A percentile compares a stretch with the other conserved stretches of the same genome.
phyloP scores from a whole-genome alignment of 208 protist genomes.

The Trypanosoma cruzi region DNA sequence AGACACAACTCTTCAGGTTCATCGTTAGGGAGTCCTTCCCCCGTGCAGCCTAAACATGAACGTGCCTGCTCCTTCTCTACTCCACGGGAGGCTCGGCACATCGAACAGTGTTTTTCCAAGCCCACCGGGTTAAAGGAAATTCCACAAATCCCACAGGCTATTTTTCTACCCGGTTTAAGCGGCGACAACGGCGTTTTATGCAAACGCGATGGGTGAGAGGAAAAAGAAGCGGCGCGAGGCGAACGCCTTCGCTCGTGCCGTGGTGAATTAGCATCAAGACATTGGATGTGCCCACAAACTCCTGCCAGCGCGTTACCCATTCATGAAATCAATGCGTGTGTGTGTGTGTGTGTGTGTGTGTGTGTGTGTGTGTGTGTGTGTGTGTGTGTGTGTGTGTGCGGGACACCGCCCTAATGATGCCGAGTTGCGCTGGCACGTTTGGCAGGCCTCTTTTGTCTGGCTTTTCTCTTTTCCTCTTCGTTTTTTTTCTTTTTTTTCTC shows the following conservation, averaged over 20 bases:
- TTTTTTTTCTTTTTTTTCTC: background rate
- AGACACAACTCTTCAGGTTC: conserved; percentile 73
- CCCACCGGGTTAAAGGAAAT: conserved; percentile 42
- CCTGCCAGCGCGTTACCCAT: conserved; percentile 13
- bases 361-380: too few relatives aligned
- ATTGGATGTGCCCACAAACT: conserved; percentile 30
- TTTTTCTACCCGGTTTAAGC: background rate
- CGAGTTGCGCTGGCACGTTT: too few relatives aligned
- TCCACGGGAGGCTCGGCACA: conserved; percentile 46
- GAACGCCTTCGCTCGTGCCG: too few relatives aligned
- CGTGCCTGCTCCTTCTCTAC: conserved; percentile 17
- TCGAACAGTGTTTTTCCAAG: conserved; percentile 62
- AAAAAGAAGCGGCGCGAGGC: background rate
- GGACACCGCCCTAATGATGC: too few relatives aligned
- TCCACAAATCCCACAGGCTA: conserved; percentile 58
- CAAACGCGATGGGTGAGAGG: background rate
- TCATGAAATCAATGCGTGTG: conserved; percentile 2
- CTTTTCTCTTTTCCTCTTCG: background rate
- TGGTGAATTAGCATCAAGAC: too few relatives aligned
- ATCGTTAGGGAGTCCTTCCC: background rate
- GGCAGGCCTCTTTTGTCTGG: too few relatives aligned
- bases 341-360: too few relatives aligned
- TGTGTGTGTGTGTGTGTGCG: too few relatives aligned
- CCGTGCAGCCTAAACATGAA: background rate
- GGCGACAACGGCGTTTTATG: background rate